Conservation (phyloP, 345 rosid species). For the Euphorbia pulcherrima region DNA sequence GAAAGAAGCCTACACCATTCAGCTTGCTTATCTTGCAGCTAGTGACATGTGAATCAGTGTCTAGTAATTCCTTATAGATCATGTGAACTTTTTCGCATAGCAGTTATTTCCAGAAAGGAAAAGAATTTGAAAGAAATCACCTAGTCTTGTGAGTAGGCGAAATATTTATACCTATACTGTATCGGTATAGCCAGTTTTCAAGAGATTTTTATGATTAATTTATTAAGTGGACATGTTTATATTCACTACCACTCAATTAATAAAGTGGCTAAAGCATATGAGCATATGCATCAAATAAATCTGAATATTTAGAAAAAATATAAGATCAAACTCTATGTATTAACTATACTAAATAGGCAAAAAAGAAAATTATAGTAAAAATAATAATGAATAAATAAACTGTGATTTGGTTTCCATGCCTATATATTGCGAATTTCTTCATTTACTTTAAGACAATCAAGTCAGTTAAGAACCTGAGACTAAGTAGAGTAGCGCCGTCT, state of each 20-base stretch:
- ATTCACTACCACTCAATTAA: not conserved
- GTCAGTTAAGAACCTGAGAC: not conserved
- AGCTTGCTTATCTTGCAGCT: constrained; percentile 69
- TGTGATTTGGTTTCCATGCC: constrained; percentile 20
- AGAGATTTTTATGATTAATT: not conserved
- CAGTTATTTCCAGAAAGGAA: not conserved
- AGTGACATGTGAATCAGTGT: constrained; percentile 41
- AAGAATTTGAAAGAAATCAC: not conserved
- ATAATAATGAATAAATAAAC: not conserved
- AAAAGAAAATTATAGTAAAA: not conserved
- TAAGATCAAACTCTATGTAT: not conserved
- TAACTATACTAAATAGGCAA: not conserved
- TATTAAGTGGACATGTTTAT: not conserved
- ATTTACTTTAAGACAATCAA: no score
- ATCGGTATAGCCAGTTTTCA: not conserved
- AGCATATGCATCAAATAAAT: no score
- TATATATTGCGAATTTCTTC: not conserved
- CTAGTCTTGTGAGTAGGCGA: not conserved
- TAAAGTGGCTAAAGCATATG: no score
- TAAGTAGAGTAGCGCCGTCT: constrained; percentile 29
- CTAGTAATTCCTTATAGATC: not conserved
- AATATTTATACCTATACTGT: not conserved
- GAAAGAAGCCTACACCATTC: constrained; percentile 70
- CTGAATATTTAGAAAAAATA: no score
- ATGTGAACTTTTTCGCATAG: not conserved